Evolutionary conservation across 345 rosid species (phyloP).

Genomic region (Corchorus capsularis): DNA sequence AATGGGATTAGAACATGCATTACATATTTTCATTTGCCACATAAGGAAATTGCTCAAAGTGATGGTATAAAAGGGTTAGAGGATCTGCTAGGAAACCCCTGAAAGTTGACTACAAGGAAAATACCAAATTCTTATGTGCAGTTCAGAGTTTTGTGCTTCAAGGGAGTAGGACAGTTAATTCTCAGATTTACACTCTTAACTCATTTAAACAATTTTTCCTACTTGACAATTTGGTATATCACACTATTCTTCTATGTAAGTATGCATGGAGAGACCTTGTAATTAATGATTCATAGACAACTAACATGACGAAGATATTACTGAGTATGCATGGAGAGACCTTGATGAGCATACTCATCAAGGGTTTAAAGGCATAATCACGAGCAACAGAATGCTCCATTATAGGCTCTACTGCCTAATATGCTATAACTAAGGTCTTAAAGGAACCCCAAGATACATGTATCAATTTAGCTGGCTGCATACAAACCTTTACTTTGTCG

Average conservation of each 20-base stretch:
- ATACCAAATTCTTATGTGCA: background rate
- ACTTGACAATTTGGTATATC: background rate
- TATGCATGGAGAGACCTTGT: background rate
- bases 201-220: background rate
- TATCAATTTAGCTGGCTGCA: background rate
- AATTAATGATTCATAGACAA: background rate
- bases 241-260: background rate
- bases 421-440: background rate
- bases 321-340: background rate
- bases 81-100: background rate
- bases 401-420: background rate
- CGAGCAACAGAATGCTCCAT: background rate
- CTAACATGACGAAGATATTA: background rate
- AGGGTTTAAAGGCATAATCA: slow-evolving; percentile 5
- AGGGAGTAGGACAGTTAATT: background rate
- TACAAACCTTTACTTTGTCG: slow-evolving; percentile 85
- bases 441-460: slow-evolving; percentile 5
- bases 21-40: background rate
- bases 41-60: background rate
- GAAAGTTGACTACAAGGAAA: background rate
- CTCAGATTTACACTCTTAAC: background rate
- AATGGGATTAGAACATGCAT: background rate
- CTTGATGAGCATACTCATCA: too few species aligned
- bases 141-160: background rate
- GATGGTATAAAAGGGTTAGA: background rate